phyloP scores from a whole-genome alignment of 306 rosid genomes.

The Abrus pulchellus region DNA sequence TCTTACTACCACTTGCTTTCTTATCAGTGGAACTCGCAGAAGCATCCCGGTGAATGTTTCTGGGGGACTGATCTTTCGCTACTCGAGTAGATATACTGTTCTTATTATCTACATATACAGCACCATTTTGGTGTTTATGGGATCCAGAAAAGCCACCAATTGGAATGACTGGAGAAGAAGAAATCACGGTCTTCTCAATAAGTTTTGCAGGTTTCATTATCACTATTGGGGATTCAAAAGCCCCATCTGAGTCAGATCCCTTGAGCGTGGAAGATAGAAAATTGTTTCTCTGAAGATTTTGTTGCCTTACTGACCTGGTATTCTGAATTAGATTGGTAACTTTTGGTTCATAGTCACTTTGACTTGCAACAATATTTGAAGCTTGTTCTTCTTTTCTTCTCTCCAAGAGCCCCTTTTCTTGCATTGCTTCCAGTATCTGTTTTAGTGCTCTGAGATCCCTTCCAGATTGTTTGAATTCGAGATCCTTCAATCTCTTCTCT shows the following conservation, averaged over 20 bases:
- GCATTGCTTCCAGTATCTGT: slow-evolving; percentile 90
- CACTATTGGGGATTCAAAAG: slow-evolving; percentile 81
- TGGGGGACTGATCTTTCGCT: slow-evolving; percentile 62
- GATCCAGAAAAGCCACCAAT: slow-evolving; percentile 56
- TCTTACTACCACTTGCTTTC: slow-evolving; percentile 58
- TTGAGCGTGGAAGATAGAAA: slow-evolving; percentile 52
- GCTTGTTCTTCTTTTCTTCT: slow-evolving; percentile 65
- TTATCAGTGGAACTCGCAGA: slow-evolving; percentile 62
- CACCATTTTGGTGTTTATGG: slow-evolving; percentile 54
- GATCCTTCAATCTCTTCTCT: slow-evolving; percentile 83
- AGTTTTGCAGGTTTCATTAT: slow-evolving; percentile 89
- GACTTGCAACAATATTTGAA: slow-evolving; percentile 58
- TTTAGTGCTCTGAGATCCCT: slow-evolving; percentile 89
- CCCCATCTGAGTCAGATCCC: slow-evolving; percentile 56
- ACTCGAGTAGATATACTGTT: slow-evolving; percentile 51
- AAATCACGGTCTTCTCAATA: slow-evolving; percentile 65
- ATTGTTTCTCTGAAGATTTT: slow-evolving; percentile 54
- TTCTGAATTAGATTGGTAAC: slow-evolving; percentile 53
- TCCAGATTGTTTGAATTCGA: slow-evolving; percentile 86
- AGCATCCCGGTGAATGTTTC: slow-evolving; percentile 53
- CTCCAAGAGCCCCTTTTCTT: slow-evolving; percentile 76
- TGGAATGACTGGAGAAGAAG: slow-evolving; percentile 68
- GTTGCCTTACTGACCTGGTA: slow-evolving; percentile 58
- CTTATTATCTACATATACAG: slow-evolving; percentile 52
- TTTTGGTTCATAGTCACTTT: slow-evolving; percentile 60